These are phyloP conservation scores for Colletotrichum sansevieriae DNA, from an alignment of 2,329 filamentous ascomycete species.

Conservation along the genomic window DNA sequence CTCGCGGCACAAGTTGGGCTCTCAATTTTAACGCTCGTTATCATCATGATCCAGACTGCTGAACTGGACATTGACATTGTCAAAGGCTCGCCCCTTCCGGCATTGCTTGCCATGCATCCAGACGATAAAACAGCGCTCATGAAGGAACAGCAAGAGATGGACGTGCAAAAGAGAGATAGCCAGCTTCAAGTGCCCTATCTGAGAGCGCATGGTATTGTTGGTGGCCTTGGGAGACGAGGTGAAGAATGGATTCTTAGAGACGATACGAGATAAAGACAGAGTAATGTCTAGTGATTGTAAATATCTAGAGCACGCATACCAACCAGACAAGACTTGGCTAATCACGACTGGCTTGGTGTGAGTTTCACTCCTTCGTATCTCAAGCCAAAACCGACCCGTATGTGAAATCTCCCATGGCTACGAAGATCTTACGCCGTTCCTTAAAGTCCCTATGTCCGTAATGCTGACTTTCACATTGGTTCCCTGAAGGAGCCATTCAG, in stretches of 20 bases:
- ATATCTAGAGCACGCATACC: neutral
- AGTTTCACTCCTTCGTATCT: neutral
- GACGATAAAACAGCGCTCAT: constrained; percentile 11
- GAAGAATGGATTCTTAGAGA: constrained; percentile 14
- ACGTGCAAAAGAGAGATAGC: neutral
- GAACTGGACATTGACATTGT: constrained; percentile 29
- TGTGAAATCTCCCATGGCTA: neutral
- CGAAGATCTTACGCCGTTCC: constrained; percentile 51
- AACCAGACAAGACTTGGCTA: too few species aligned
- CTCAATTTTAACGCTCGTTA: constrained; percentile 21
- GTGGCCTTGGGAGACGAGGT: constrained; percentile 3
- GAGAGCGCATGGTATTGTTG: constrained; percentile 16
- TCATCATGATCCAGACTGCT: constrained; percentile 21
- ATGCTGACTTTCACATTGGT: constrained; percentile 56
- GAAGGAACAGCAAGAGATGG: constrained; percentile 1
- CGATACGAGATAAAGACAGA: neutral
- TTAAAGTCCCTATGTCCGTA: constrained; percentile 55
- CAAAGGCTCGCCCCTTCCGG: constrained; percentile 29
- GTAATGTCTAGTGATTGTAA: neutral
- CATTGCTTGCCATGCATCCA: constrained; percentile 18
- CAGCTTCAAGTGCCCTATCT: constrained; percentile 17
- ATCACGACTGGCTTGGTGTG: too few species aligned
- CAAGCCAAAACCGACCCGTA: neutral
- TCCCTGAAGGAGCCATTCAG: constrained; percentile 53
- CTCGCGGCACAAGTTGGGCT: constrained; percentile 26